Conservation (phyloP, 768 basidiomycete genomes). For the Agrocybe pediades region DNA sequence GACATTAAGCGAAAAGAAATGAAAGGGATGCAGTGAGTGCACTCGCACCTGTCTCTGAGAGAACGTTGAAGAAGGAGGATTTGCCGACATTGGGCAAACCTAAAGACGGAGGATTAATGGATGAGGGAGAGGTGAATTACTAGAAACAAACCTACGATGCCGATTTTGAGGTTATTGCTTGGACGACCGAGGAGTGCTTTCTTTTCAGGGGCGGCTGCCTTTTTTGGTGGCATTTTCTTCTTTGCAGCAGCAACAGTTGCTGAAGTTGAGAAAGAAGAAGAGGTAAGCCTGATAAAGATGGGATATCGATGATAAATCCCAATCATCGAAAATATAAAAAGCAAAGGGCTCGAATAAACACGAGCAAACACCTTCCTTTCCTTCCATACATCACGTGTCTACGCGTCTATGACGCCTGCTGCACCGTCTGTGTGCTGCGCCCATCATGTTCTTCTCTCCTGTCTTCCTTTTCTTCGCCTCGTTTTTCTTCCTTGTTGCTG, state of each 20-base stretch:
- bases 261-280: conserved; percentile 38
- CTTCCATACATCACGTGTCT: conserved; percentile 7
- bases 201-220: conserved; percentile 75
- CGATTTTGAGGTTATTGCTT: conserved; percentile 96
- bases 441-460: conserved; percentile 17
- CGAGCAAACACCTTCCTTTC: conserved; percentile 14
- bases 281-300: conserved; percentile 17
- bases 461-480: conserved; percentile 21
- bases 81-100: conserved; percentile 97
- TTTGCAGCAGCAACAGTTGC: conserved; percentile 40
- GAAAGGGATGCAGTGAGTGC: not conserved
- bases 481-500: conserved; percentile 24
- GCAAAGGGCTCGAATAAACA: conserved; percentile 14
- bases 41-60: conserved; percentile 82
- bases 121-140: conserved; percentile 14
- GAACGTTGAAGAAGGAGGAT: conserved; percentile 97
- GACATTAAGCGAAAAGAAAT: conserved; percentile 13
- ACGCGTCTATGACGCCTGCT: not conserved
- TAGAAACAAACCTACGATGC: conserved; percentile 88
- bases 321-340: conserved; percentile 21
- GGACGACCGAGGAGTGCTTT: conserved; percentile 88
- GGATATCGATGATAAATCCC: conserved; percentile 25
- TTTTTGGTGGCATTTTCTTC: conserved; percentile 91
- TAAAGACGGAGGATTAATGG: conserved; percentile 31
- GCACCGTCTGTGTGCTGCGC: not conserved